A percentile compares a stretch with the other conserved stretches of the same genome.
These are phyloP conservation scores for Glomus cerebriforme DNA, from an alignment of 192 early-diverging fungal genomes.

Conservation along the genomic window DNA sequence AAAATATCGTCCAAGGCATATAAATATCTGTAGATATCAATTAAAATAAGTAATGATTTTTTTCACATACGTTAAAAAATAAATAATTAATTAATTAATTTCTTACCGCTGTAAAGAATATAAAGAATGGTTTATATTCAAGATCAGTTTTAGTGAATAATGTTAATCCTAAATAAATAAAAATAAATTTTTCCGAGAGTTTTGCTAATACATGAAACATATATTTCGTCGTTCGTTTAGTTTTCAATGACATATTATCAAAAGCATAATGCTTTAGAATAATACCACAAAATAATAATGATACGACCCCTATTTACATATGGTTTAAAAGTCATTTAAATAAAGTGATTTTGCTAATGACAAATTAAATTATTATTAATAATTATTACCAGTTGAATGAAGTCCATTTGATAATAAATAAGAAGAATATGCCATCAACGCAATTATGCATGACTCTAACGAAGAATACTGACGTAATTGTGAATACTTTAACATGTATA, in stretches of 20 bases:
- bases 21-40: conserved; percentile 56
- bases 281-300: conserved; percentile 90
- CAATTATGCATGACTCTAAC: conserved; percentile 85
- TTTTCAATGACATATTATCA: conserved; percentile 80
- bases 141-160: conserved; percentile 82
- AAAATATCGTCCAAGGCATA: conserved; percentile 83
- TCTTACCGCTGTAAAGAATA: conserved; percentile 69
- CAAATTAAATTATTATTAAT: neutral
- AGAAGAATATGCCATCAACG: conserved; percentile 86
- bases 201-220: conserved; percentile 93
- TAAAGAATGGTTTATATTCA: conserved; percentile 75
- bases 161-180: conserved; percentile 93
- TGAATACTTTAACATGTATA: conserved; percentile 74
- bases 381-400: conserved; percentile 11
- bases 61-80: neutral
- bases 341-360: neutral
- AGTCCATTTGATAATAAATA: conserved; percentile 87
- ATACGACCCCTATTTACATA: conserved; percentile 68
- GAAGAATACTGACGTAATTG: conserved; percentile 79
- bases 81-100: neutral
- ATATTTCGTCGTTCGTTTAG: conserved; percentile 82
- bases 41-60: neutral
- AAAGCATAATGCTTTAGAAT: conserved; percentile 93
- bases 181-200: conserved; percentile 95
- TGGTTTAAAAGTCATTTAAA: too few species aligned